phyloP scores from a whole-genome alignment of 371 early-diverging fungal genomes.

The Actinomucor elegans region DNA sequence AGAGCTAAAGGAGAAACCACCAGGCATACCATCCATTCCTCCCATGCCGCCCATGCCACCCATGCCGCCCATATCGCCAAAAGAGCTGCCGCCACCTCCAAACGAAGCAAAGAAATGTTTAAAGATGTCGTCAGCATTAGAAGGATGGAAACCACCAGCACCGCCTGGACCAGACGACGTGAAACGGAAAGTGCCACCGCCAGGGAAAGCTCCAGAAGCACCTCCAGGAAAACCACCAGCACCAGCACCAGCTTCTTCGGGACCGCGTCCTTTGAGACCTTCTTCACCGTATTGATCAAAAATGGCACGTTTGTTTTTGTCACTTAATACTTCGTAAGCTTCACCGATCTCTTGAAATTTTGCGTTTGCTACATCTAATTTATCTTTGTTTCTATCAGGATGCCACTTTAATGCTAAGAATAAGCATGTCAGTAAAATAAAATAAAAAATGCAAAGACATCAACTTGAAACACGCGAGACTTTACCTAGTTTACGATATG shows the following conservation, averaged over 20 bases:
- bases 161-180: conserved; percentile 46
- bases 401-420: conserved; percentile 51
- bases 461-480: neutral
- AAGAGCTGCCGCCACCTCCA: conserved; percentile 32
- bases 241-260: conserved; percentile 14
- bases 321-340: conserved; percentile 98
- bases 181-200: conserved; percentile 44
- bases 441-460: neutral
- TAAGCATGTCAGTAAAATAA: neutral
- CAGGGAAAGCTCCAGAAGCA: conserved; percentile 39
- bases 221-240: conserved; percentile 44
- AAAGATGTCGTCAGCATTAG: conserved; percentile 94
- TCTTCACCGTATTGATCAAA: conserved; percentile 93
- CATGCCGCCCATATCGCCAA: conserved; percentile 7
- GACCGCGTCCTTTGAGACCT: conserved; percentile 72
- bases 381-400: conserved; percentile 53
- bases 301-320: conserved; percentile 82
- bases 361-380: conserved; percentile 24
- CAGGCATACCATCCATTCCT: conserved; percentile 10
- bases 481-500: conserved; percentile 83
- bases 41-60: conserved; percentile 6
- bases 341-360: conserved; percentile 70
- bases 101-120: conserved; percentile 78
- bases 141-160: conserved; percentile 64
- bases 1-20: conserved; percentile 11